Conservation (phyloP, 345 rosid species). For the Aegle marmelos region DNA sequence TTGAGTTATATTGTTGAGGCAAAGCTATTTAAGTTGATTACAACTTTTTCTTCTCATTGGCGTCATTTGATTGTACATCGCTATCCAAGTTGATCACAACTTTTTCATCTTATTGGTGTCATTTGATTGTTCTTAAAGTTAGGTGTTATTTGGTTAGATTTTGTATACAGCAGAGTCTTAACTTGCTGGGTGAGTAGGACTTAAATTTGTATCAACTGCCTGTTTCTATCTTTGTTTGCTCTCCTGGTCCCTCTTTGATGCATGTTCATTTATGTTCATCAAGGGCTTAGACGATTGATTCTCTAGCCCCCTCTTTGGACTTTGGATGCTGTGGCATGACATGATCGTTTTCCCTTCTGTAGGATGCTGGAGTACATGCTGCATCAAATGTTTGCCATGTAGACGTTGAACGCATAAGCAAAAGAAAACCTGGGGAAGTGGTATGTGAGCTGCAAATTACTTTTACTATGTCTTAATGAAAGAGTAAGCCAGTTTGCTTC, state of each 20-base stretch:
- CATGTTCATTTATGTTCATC: background rate
- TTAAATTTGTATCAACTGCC: background rate
- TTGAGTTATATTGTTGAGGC: too few species aligned
- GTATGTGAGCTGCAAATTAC: conserved; percentile 30
- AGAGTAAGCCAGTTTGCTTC: background rate
- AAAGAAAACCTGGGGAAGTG: conserved; percentile 88
- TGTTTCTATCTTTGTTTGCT: background rate
- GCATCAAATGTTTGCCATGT: conserved; percentile 93
- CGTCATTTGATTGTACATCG: too few species aligned
- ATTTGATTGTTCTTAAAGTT: background rate
- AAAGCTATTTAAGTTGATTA: background rate
- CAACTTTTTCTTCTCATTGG: too few species aligned
- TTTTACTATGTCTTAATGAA: background rate
- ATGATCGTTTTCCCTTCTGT: conserved; percentile 9
- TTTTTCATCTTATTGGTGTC: background rate
- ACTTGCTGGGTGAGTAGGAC: background rate
- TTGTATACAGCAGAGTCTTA: background rate
- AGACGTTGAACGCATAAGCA: conserved; percentile 87
- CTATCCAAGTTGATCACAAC: too few species aligned
- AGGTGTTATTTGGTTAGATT: background rate
- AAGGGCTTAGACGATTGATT: background rate
- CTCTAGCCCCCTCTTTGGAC: background rate
- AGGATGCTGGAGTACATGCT: conserved; percentile 99
- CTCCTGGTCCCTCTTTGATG: background rate
- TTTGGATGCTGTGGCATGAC: background rate